Evolutionary conservation across 352 stramenopile genomes (phyloP).

Genomic region (Elongisporangium anandrum): DNA sequence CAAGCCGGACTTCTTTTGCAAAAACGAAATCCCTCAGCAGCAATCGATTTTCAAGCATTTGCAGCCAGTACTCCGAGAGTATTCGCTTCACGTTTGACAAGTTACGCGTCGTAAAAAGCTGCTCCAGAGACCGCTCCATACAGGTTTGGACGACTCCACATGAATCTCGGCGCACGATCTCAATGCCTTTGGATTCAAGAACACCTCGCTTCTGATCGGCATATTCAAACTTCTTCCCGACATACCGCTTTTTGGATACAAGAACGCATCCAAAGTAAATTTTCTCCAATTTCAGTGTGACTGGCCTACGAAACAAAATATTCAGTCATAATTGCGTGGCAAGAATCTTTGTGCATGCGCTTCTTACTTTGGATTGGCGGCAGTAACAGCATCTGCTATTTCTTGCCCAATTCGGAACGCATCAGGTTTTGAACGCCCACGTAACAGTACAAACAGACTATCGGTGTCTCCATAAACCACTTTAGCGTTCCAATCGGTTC

Average conservation of each 20-base stretch:
- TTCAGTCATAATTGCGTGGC: not conserved
- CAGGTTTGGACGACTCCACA: conserved; percentile 83
- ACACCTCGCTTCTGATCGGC: conserved; percentile 34
- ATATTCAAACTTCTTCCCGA: conserved; percentile 83
- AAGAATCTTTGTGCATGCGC: not conserved
- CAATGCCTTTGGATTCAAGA: conserved; percentile 91
- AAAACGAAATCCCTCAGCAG: conserved; percentile 81
- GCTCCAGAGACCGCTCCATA: conserved; percentile 60
- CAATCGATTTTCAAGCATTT: conserved; percentile 62
- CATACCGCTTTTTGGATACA: conserved; percentile 95
- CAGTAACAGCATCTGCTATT: conserved; percentile 86
- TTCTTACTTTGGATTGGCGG: conserved; percentile 71
- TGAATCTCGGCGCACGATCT: conserved; percentile 91
- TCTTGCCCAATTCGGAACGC: conserved; percentile 94
- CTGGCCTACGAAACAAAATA: conserved; percentile 29
- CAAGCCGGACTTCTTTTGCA: conserved; percentile 81
- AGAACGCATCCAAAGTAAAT: conserved; percentile 92
- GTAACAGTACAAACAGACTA: conserved; percentile 97
- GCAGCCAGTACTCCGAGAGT: conserved; percentile 58
- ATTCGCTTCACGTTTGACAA: conserved; percentile 63
- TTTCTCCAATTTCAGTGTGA: conserved; percentile 87
- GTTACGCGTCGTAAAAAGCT: conserved; percentile 67
- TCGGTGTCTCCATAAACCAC: conserved; percentile 99
- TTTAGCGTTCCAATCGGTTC: conserved; percentile 77
- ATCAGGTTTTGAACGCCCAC: conserved; percentile 89